Evolutionary conservation across 129 eudicot species (phyloP).

Genomic region (Flaveria trinervia): DNA sequence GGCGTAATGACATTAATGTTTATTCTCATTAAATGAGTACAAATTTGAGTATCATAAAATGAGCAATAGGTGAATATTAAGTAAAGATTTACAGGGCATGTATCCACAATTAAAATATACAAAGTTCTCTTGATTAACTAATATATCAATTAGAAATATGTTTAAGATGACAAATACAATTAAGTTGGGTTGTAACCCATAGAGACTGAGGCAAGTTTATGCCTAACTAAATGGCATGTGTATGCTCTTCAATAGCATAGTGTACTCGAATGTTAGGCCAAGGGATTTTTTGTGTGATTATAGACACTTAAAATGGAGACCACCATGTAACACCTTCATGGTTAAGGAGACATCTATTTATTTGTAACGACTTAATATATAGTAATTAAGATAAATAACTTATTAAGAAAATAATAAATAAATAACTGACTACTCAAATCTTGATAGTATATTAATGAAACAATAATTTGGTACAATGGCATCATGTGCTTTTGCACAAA

Average conservation of each 20-base stretch:
- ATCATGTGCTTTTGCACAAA: conserved; percentile 41
- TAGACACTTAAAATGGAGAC: conserved; percentile 2
- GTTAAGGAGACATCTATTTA: background rate
- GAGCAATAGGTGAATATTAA: too few relatives aligned
- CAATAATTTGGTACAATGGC: conserved; percentile 43
- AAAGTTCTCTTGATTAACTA: too few relatives aligned
- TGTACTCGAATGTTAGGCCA: conserved; percentile 21
- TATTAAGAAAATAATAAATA: background rate
- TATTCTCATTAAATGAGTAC: too few relatives aligned
- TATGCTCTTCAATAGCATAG: background rate
- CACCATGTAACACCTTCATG: background rate
- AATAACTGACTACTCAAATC: conserved; percentile 5
- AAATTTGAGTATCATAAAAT: too few relatives aligned
- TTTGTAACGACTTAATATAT: background rate
- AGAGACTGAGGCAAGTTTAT: background rate
- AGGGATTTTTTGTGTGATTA: conserved; percentile 17
- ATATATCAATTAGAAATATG: background rate
- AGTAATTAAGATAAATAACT: background rate
- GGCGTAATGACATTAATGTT: too few relatives aligned
- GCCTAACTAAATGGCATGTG: background rate
- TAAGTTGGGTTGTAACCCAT: background rate
- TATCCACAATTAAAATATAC: too few relatives aligned
- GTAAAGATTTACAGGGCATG: too few relatives aligned
- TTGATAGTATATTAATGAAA: conserved; percentile 29
- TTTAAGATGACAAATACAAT: background rate